Evolutionary conservation across 768 basidiomycete genomes (phyloP), one percentile per base, ranked within the genome.

Genomic region (Albatrellus ellisii): DNA sequence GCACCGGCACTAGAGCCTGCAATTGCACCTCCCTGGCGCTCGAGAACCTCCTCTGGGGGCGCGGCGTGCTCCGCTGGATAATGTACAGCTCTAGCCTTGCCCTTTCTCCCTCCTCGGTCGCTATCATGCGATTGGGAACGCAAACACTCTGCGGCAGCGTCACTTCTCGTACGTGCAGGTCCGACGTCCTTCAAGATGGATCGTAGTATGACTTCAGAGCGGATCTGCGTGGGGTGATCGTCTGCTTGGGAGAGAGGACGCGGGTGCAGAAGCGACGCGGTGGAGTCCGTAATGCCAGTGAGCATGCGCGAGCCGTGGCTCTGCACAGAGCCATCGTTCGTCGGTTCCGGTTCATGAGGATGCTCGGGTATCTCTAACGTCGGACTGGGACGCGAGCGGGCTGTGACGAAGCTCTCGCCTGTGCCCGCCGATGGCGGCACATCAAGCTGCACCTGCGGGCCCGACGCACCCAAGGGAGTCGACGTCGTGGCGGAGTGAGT

Each of bases 1-100:
- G 78, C 77, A 32, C 73, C 77, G 11, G 79, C 76, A 52, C 79
- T 87, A 0, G 77, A 81, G 10, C 63, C 71, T 4, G 69, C 68
- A 1, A 79, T 64, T 3, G 72, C 70, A 15, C 62, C 62, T 8
- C 72, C 70, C 1, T 68, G 66, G 38, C 88, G 65, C 24, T 71
- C 64, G 21, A 94, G 67, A 4, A 92, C 88, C 44, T 75, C 72
- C 6, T 55, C 50, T 0, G 86, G 83, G 20, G 78, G 63, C 0
- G 62, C 77, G 1, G 74, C n/a, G n/a, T n/a, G 69, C 3, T 47
- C 50, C 27, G 65, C 60, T 1, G 58, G 56, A 15, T 54, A 57
- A 49, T 56, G 45, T n/a, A 55, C 46, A 12, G 46, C 47, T 5
- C 48, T 54, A 11, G 36, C 45, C 37, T 53, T 52, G 8, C 47